A percentile compares a stretch with the other conserved stretches of the same genome.
Conservation (phyloP, 495 filamentous ascomycete species). For the Penicillium tannophilum region DNA sequence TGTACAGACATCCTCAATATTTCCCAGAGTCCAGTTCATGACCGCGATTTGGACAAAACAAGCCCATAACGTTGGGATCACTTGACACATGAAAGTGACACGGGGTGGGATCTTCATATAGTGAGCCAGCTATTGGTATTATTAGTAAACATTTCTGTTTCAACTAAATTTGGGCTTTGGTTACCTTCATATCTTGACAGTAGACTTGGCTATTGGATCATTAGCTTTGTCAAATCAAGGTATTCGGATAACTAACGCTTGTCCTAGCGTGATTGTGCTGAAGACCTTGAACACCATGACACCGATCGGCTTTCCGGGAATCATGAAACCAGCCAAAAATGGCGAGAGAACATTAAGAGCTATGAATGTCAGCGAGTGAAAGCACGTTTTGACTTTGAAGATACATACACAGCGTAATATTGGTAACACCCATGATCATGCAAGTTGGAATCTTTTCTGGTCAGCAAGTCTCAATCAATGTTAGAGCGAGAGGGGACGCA, state of each 20-base stretch:
- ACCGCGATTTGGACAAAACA: slow-evolving; percentile 61
- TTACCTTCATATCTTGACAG: slow-evolving; percentile 26
- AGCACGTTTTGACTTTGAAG: neutral
- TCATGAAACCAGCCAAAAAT: slow-evolving; percentile 65
- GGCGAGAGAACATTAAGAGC: slow-evolving; percentile 64
- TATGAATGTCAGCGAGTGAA: slow-evolving; percentile 21
- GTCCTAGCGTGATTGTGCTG: slow-evolving; percentile 62
- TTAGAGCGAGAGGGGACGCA: slow-evolving; percentile 10
- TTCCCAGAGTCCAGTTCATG: slow-evolving; percentile 59
- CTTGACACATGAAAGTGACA: slow-evolving; percentile 64
- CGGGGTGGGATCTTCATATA: slow-evolving; percentile 69
- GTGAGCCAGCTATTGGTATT: slow-evolving; percentile 55
- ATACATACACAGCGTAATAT: slow-evolving; percentile 42
- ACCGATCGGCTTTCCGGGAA: slow-evolving; percentile 59
- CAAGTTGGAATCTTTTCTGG: slow-evolving; percentile 28
- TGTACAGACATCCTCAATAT: slow-evolving; percentile 59
- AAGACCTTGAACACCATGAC: slow-evolving; percentile 71
- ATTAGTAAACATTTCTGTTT: slow-evolving; percentile 26
- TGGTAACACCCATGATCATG: slow-evolving; percentile 55
- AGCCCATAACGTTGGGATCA: slow-evolving; percentile 59
- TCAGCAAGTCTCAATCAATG: neutral
- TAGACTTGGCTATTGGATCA: slow-evolving; percentile 15
- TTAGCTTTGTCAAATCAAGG: neutral
- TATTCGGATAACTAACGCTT: slow-evolving; percentile 23
- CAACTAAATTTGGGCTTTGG: neutral